A percentile compares a stretch with the other conserved stretches of the same genome.
Conservation (phyloP, 75 land plant species). For the Pinus tabuliformis region DNA sequence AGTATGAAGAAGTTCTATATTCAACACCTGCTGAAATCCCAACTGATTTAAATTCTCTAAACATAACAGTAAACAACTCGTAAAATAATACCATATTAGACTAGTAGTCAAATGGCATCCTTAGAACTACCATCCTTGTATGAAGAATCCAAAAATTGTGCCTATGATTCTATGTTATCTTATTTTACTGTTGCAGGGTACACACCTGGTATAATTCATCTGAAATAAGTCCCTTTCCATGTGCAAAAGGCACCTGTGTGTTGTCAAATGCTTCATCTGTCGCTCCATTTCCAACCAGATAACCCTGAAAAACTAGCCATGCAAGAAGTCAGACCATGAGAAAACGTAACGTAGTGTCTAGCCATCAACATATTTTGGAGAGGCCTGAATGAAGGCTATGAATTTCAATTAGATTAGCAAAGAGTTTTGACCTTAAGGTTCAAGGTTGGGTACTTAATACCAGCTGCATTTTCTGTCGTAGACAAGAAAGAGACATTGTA, state of each 20-base stretch:
- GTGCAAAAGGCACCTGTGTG: slow-evolving; percentile 41
- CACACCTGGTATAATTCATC: slow-evolving; percentile 46
- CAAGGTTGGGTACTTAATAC: slow-evolving; percentile 20
- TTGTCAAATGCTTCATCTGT: slow-evolving; percentile 32
- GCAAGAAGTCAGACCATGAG: neutral
- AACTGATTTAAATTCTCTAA: neutral
- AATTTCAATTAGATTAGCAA: neutral
- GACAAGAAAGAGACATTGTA: neutral
- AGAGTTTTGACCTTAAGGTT: slow-evolving; percentile 38
- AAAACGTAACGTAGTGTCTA: neutral
- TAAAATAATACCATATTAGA: too few relatives aligned
- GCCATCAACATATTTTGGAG: too few relatives aligned
- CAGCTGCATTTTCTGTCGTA: slow-evolving; percentile 37
- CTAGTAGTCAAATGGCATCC: neutral
- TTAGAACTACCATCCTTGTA: neutral
- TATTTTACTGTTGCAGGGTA: too few relatives aligned
- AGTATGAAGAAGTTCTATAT: too few relatives aligned
- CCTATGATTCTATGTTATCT: too few relatives aligned
- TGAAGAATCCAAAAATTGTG: neutral
- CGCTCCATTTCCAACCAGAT: slow-evolving; percentile 34
- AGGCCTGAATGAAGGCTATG: neutral
- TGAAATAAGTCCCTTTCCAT: slow-evolving; percentile 61
- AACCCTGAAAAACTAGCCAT: slow-evolving; percentile 21
- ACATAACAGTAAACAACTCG: neutral
- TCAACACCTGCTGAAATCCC: neutral